Evolutionary conservation across 805 yeast genomes (phyloP).

Genomic region (Pichia exigua): DNA sequence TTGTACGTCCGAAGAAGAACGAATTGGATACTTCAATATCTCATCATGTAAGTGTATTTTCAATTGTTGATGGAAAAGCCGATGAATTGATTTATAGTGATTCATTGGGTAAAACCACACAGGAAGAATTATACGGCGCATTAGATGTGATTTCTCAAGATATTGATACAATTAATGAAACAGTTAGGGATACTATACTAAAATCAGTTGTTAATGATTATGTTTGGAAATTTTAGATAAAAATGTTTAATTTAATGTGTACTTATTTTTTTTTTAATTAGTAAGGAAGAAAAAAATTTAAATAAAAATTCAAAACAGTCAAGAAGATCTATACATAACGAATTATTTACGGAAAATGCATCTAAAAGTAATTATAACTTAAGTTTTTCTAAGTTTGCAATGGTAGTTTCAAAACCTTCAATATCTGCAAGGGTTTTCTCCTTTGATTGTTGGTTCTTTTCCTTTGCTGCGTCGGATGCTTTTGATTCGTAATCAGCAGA

Average conservation of each 20-base stretch:
- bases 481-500: slow-evolving; percentile 77
- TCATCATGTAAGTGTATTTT: slow-evolving; percentile 60
- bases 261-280: not conserved
- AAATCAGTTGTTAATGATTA: slow-evolving; percentile 45
- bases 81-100: slow-evolving; percentile 59
- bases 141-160: slow-evolving; percentile 45
- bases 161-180: slow-evolving; percentile 36
- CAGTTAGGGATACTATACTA: slow-evolving; percentile 41
- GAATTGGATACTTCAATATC: slow-evolving; percentile 42
- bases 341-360: not conserved
- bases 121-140: slow-evolving; percentile 43
- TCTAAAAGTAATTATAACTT: slow-evolving; percentile 35
- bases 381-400: slow-evolving; percentile 73
- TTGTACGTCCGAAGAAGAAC: slow-evolving; percentile 38
- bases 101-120: slow-evolving; percentile 61
- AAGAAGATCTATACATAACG: not conserved
- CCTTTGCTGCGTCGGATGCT: slow-evolving; percentile 78
- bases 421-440: slow-evolving; percentile 78
- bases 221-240: slow-evolving; percentile 40
- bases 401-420: slow-evolving; percentile 81
- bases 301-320: not conserved
- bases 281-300: not conserved
- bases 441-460: slow-evolving; percentile 57
- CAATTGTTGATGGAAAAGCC: slow-evolving; percentile 41
- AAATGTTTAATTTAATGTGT: not conserved